These are phyloP conservation scores for Neostapfia colusana DNA, from an alignment of 176 grass and related monocot genomes.

Conservation along the genomic window DNA sequence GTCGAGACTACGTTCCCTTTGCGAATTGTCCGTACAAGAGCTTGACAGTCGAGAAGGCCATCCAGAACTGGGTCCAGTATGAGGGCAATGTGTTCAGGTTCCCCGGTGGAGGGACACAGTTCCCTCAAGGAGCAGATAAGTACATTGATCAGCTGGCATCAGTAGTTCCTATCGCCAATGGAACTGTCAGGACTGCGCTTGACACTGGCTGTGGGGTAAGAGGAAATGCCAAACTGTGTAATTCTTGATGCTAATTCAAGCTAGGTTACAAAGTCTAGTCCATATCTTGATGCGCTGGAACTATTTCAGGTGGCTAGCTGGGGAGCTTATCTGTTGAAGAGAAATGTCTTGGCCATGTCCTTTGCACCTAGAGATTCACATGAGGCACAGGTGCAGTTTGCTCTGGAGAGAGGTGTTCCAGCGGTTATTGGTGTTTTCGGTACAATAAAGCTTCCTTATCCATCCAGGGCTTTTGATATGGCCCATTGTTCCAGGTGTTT, in stretches of 20 bases:
- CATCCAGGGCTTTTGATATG: conserved; percentile 95
- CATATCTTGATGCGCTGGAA: conserved; percentile 13
- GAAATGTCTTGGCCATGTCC: conserved; percentile 89
- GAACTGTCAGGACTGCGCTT: conserved; percentile 87
- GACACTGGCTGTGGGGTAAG: conserved; percentile 97
- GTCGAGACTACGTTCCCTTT: conserved; percentile 82
- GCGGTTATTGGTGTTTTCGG: conserved; percentile 90
- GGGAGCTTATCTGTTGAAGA: conserved; percentile 92
- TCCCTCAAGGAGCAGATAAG: conserved; percentile 90
- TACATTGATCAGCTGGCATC: conserved; percentile 91
- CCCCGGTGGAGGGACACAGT: conserved; percentile 89
- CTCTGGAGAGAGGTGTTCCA: conserved; percentile 90
- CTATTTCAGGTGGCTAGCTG: conserved; percentile 88
- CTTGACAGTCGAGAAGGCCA: conserved; percentile 93
- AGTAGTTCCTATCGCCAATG: conserved; percentile 76
- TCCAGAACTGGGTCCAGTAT: conserved; percentile 95
- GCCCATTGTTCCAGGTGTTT: conserved; percentile 96
- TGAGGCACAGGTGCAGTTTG: conserved; percentile 95
- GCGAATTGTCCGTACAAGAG: conserved; percentile 95
- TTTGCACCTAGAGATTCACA: conserved; percentile 96
- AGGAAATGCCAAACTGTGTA: not conserved
- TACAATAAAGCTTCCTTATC: conserved; percentile 87
- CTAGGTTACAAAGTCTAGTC: not conserved
- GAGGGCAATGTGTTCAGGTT: conserved; percentile 93
- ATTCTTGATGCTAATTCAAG: not conserved